Conservation (phyloP, 2,329 filamentous ascomycete species). For the Apiospora marii region DNA sequence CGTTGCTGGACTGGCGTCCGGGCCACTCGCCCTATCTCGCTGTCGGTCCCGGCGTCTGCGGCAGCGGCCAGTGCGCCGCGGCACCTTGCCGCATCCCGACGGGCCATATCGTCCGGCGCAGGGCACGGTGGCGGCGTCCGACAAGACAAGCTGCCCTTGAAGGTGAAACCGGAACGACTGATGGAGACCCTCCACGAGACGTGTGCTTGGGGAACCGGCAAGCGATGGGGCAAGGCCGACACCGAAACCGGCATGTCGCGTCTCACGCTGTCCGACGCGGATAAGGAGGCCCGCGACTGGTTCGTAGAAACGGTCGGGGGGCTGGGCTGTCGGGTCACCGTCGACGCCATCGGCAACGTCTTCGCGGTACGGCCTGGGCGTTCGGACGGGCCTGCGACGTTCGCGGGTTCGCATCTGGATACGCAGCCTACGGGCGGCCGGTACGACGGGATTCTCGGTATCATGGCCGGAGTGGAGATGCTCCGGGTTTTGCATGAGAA, state of each 20-base stretch:
- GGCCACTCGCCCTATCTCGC: neutral
- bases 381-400: slow-evolving; percentile 67
- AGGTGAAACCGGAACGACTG: slow-evolving; percentile 65
- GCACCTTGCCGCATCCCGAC: neutral
- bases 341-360: slow-evolving; percentile 83
- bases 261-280: slow-evolving; percentile 73
- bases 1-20: neutral
- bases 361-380: slow-evolving; percentile 74
- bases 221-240: slow-evolving; percentile 57
- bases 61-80: too few species aligned
- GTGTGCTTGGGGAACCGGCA: slow-evolving; percentile 71
- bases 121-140: neutral
- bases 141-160: neutral
- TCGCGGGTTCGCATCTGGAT: slow-evolving; percentile 74
- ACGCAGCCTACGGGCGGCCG: slow-evolving; percentile 71
- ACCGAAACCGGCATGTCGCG: slow-evolving; percentile 82
- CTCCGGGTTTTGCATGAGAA: slow-evolving; percentile 73
- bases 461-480: slow-evolving; percentile 77
- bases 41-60: neutral
- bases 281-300: slow-evolving; percentile 78
- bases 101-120: neutral
- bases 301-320: slow-evolving; percentile 69
- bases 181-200: slow-evolving; percentile 71
- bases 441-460: slow-evolving; percentile 81
- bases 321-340: slow-evolving; percentile 70